These are phyloP conservation scores for Hymenoscyphus infarciens DNA, from an alignment of 2,329 filamentous ascomycete species.

Conservation along the genomic window DNA sequence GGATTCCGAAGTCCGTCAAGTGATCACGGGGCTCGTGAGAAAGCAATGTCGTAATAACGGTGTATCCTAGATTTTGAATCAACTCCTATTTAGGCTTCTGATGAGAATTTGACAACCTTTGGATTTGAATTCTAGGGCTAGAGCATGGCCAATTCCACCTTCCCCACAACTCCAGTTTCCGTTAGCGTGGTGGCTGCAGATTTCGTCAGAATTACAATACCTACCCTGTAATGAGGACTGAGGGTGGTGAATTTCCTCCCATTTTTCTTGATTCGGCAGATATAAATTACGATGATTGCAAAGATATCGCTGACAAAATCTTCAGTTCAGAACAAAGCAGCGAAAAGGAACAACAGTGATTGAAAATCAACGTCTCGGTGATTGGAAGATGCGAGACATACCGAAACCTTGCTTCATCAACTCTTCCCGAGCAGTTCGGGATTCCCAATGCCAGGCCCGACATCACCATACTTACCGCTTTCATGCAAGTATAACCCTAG, in stretches of 20 bases:
- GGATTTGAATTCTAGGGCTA: constrained; percentile 5
- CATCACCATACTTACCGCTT: too few relatives aligned
- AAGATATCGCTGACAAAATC: too few relatives aligned
- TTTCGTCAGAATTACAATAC: background rate
- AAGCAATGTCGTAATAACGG: constrained; percentile 39
- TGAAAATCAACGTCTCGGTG: too few relatives aligned
- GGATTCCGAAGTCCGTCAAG: constrained; percentile 22
- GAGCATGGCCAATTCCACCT: constrained; percentile 14
- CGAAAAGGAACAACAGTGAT: too few relatives aligned
- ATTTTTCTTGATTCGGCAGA: too few relatives aligned
- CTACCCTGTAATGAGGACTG: background rate
- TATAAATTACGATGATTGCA: too few relatives aligned
- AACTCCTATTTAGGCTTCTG: background rate
- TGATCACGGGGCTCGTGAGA: constrained; percentile 33
- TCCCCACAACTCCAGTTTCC: constrained; percentile 10
- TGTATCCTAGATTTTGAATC: constrained; percentile 24
- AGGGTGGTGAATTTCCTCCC: background rate
- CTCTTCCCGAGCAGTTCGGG: too few relatives aligned
- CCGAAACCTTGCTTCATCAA: background rate
- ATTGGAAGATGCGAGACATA: background rate
- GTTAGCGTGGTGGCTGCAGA: constrained; percentile 26
- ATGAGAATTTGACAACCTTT: background rate
- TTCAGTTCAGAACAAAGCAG: too few relatives aligned
- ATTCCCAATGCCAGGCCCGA: too few relatives aligned
- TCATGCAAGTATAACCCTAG: too few relatives aligned